Percentiles rank a stretch among this genome's conserved stretches.
These are phyloP conservation scores for Zizania latifolia DNA, from an alignment of 176 grass and related monocot genomes.

Conservation along the genomic window DNA sequence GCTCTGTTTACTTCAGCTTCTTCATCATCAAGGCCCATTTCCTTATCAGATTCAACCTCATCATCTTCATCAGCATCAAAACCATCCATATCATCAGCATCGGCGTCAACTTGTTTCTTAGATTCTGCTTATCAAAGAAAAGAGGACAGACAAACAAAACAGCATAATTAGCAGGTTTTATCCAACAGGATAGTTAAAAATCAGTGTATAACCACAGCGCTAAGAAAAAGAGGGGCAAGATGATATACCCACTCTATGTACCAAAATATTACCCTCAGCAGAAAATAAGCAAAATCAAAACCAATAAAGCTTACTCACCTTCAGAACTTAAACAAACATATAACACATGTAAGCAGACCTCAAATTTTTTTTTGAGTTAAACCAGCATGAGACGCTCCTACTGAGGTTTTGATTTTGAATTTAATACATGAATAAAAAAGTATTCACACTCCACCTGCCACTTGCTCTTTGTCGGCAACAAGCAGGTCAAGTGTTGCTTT, in stretches of 20 bases:
- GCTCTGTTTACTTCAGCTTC: constrained; percentile 69
- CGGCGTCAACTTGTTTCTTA: constrained; percentile 46
- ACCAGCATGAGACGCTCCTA: too few species aligned
- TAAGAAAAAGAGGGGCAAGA: too few species aligned
- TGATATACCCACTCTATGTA: background rate
- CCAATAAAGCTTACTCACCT: background rate
- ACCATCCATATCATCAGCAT: constrained; percentile 68
- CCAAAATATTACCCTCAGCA: background rate
- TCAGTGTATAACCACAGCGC: background rate
- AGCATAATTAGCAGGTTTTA: background rate
- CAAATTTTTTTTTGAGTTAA: too few species aligned
- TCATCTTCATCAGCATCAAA: constrained; percentile 71
- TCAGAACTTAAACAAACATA: background rate
- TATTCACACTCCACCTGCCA: constrained; percentile 48
- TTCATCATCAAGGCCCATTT: constrained; percentile 84
- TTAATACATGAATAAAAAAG: background rate
- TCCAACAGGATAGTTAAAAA: background rate
- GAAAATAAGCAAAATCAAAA: background rate
- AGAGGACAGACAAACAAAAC: too few species aligned
- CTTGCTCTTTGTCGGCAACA: constrained; percentile 67
- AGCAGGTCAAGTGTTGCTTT: constrained; percentile 74
- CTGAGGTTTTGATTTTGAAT: too few species aligned
- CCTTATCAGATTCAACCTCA: constrained; percentile 56
- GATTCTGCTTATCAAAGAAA: constrained; percentile 22
- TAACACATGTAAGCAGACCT: background rate